Evolutionary conservation across 352 stramenopile genomes (phyloP).

Genomic region (Phytopythium oedochilum): DNA sequence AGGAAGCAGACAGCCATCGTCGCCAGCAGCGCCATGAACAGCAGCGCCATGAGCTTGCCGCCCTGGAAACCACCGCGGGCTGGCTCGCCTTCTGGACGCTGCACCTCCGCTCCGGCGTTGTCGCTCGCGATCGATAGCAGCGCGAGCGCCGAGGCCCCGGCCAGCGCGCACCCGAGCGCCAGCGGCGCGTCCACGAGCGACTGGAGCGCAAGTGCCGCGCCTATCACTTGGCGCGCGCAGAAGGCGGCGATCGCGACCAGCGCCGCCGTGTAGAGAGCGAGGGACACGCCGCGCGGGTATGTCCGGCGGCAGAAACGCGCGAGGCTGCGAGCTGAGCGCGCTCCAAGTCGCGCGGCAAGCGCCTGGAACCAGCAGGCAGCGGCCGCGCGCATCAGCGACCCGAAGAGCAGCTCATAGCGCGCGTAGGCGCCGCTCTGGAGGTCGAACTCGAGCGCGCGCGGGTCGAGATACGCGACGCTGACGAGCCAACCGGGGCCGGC

Average conservation of each 20-base stretch:
- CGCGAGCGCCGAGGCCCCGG: slow-evolving; percentile 80
- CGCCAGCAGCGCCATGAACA: slow-evolving; percentile 84
- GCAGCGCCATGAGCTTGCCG: slow-evolving; percentile 46
- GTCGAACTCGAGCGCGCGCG: slow-evolving; percentile 91
- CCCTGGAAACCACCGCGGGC: slow-evolving; percentile 4
- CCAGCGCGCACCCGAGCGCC: slow-evolving; percentile 68
- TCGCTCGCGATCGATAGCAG: slow-evolving; percentile 83
- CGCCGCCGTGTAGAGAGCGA: slow-evolving; percentile 82
- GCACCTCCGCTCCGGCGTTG: slow-evolving; percentile 12
- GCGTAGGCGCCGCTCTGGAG: slow-evolving; percentile 86
- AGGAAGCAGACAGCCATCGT: slow-evolving; percentile 90
- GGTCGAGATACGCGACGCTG: slow-evolving; percentile 90
- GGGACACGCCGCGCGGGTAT: slow-evolving; percentile 45
- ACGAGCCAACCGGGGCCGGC: slow-evolving; percentile 59
- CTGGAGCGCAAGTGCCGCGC: slow-evolving; percentile 78
- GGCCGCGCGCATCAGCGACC: slow-evolving; percentile 79
- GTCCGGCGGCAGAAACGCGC: slow-evolving; percentile 66
- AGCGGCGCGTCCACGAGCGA: slow-evolving; percentile 68
- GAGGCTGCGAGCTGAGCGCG: slow-evolving; percentile 80
- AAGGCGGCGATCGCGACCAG: slow-evolving; percentile 87
- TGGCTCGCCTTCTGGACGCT: background rate
- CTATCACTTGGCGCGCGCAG: slow-evolving; percentile 80
- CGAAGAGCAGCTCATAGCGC: slow-evolving; percentile 82
- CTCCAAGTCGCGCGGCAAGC: slow-evolving; percentile 81
- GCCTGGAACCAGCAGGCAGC: slow-evolving; percentile 87